phyloP scores from a whole-genome alignment of 2,329 filamentous ascomycete species.

The Apiospora malaysiana region DNA sequence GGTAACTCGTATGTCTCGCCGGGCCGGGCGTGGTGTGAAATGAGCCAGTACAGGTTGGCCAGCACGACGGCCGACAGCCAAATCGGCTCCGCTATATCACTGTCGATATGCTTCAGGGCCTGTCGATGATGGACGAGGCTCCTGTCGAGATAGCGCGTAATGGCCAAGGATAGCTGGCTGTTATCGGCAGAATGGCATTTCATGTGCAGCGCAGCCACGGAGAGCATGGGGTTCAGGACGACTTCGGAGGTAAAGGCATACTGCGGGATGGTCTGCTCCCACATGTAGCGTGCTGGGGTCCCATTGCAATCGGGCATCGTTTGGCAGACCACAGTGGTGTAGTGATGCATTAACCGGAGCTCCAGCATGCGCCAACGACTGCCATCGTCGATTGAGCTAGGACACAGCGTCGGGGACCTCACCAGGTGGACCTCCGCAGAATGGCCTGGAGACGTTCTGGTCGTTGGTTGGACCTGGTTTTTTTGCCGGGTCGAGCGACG shows the following conservation, averaged over 20 bases:
- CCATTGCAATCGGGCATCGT: slow-evolving; percentile 24
- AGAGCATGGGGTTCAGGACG: slow-evolving; percentile 21
- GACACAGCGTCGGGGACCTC: not conserved
- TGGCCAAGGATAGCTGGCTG: not conserved
- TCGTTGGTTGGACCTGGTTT: not conserved
- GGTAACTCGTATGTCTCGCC: slow-evolving; percentile 19
- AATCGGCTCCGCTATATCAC: slow-evolving; percentile 14
- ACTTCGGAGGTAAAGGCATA: slow-evolving; percentile 20
- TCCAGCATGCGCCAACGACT: slow-evolving; percentile 20
- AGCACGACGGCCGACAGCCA: slow-evolving; percentile 21
- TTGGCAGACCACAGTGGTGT: slow-evolving; percentile 18
- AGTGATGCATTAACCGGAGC: slow-evolving; percentile 25
- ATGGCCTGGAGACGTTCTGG: not conserved
- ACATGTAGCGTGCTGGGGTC: not conserved
- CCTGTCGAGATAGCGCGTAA: slow-evolving; percentile 19
- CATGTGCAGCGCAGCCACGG: slow-evolving; percentile 22
- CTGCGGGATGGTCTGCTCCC: slow-evolving; percentile 20
- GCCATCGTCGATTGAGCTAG: not conserved
- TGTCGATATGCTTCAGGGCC: slow-evolving; percentile 6
- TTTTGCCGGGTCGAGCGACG: not conserved
- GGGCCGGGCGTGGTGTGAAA: slow-evolving; percentile 18
- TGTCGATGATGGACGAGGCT: slow-evolving; percentile 14
- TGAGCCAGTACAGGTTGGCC: slow-evolving; percentile 20
- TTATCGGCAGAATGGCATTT: not conserved
- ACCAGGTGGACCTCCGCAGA: not conserved